These are phyloP conservation scores for Pogostemon cablin DNA, from an alignment of 257 asterid species.

Conservation along the genomic window DNA sequence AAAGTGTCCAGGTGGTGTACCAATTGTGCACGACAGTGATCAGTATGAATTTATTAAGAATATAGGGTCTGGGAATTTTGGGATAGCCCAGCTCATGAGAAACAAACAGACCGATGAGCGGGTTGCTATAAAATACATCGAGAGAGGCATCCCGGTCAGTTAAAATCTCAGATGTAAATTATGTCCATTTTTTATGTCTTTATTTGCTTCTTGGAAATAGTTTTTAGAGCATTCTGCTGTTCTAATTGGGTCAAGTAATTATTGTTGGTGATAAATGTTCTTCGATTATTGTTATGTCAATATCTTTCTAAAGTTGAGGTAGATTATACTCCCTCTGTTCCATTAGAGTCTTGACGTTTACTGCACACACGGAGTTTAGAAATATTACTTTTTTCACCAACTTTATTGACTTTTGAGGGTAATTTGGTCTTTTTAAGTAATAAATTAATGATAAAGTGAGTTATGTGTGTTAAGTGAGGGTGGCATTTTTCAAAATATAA, in stretches of 20 bases:
- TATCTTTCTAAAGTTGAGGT: neutral
- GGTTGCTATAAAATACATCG: constrained; percentile 34
- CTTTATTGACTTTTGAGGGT: too few species aligned
- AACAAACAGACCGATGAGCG: constrained; percentile 26
- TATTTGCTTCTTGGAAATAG: constrained; percentile 5
- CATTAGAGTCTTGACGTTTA: too few species aligned
- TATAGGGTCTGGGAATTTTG: constrained; percentile 34
- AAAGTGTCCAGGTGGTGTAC: constrained; percentile 22
- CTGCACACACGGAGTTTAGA: too few species aligned
- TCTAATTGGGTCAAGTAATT: constrained; percentile 11
- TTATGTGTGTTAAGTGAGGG: too few species aligned
- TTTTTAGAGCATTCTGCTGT: neutral
- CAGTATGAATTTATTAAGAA: constrained; percentile 18
- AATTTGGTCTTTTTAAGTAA: too few species aligned
- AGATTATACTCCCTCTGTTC: neutral
- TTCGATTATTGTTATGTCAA: neutral
- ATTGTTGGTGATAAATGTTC: neutral
- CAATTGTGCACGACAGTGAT: constrained; percentile 29
- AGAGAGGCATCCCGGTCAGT: constrained; percentile 36
- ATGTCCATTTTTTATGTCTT: constrained; percentile 8
- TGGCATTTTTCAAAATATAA: too few species aligned
- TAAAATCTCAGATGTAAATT: constrained; percentile 16
- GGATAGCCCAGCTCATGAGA: constrained; percentile 30
- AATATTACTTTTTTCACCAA: too few species aligned
- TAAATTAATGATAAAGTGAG: too few species aligned